phyloP scores from a whole-genome alignment of 2,329 filamentous ascomycete species.

The Teratosphaeriaceae sp. region DNA sequence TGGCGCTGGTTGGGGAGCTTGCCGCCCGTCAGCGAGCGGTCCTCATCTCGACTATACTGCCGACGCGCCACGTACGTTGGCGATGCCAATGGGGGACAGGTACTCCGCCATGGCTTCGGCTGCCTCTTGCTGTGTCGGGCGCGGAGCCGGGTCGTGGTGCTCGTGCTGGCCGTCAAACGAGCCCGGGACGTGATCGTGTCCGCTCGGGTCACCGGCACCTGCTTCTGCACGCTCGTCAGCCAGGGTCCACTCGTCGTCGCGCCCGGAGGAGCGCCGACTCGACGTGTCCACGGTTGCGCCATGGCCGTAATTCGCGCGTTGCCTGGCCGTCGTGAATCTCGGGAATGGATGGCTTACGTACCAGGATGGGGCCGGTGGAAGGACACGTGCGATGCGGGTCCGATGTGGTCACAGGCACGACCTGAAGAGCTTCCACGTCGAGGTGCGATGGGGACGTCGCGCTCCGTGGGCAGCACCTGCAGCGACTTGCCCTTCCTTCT shows the following conservation, averaged over 20 bases:
- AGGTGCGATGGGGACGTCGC: too few species aligned
- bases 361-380: too few species aligned
- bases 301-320: too few species aligned
- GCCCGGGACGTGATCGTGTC: constrained; percentile 1
- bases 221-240: not conserved
- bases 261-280: not conserved
- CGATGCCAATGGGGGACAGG: constrained; percentile 64
- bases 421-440: too few species aligned
- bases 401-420: too few species aligned
- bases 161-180: constrained; percentile 3
- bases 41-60: not conserved
- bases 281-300: not conserved
- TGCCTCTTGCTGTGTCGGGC: not conserved
- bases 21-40: not conserved
- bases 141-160: constrained; percentile 1
- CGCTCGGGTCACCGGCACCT: not conserved
- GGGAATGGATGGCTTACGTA: too few species aligned
- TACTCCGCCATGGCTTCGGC: constrained; percentile 52
- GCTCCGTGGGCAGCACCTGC: too few species aligned
- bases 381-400: too few species aligned
- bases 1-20: constrained; percentile 65
- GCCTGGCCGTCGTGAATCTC: too few species aligned
- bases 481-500: too few species aligned
- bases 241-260: not conserved
- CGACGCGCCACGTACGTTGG: constrained; percentile 52